Conservation (phyloP, 73 alveolate species). For the Diophrys appendiculata region DNA sequence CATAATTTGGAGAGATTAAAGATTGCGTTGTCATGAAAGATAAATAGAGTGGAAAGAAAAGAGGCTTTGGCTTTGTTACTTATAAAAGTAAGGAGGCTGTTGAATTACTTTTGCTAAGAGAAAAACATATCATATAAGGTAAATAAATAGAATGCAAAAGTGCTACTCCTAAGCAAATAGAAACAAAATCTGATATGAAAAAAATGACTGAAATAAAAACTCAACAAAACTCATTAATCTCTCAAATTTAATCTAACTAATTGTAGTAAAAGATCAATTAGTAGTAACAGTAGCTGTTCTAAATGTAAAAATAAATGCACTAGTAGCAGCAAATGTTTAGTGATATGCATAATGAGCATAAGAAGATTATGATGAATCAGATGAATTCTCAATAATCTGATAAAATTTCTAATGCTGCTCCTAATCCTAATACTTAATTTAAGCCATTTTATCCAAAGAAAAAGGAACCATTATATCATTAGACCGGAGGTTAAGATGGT, state of each 20-base stretch:
- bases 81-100: constrained; percentile 6
- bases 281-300: not conserved
- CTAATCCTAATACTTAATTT: too few relatives aligned
- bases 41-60: constrained; percentile 28
- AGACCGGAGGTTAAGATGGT: too few relatives aligned
- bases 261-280: not conserved
- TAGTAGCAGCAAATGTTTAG: not conserved
- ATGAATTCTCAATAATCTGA: too few relatives aligned
- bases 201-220: not conserved
- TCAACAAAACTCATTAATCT: not conserved
- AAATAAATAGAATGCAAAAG: not conserved
- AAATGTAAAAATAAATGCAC: not conserved
- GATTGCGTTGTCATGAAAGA: constrained; percentile 48
- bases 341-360: not conserved
- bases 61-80: constrained; percentile 59
- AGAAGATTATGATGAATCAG: not conserved
- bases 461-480: too few relatives aligned
- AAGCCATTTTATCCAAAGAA: too few relatives aligned
- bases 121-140: not conserved
- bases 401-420: too few relatives aligned
- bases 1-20: constrained; percentile 19
- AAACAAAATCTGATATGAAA: not conserved
- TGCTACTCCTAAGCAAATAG: not conserved
- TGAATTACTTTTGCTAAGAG: not conserved
- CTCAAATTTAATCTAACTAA: not conserved